Base-by-base conservation (phyloP, 139 green algal genomes). In the Chlamydomonas applanata region DNA sequence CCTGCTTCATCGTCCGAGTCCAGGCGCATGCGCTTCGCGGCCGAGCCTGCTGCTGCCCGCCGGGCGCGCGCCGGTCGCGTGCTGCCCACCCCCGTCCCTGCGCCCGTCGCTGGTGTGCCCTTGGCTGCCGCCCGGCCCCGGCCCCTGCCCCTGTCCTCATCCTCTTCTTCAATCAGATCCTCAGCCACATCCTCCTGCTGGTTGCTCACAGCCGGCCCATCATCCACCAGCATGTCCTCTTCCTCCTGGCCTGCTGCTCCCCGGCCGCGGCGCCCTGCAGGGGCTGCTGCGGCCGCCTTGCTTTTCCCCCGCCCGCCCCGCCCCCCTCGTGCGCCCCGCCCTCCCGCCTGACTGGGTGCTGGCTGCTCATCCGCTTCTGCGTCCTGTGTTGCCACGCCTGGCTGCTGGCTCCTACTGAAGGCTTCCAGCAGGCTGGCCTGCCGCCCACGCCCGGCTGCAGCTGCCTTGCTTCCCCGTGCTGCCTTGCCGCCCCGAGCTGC, bases 1-100 rank as follows among this genome's bases (percentile, higher is more conserved):
- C 65, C 65, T 33, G 65, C 65, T 59, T 72, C 65, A 20, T 72
- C 65, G n/a, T 72, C 65, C 9, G 65, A 72, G 16, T 36, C 33
- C 20, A 57, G 14, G 11, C 25, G 32, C 34, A 54, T 60, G 65
- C 65, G 35, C 36, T 72, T 72, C 7, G 35, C n/a, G 9, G 34
- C 65, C 4, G 34, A 29, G 3, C 13, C 36, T 35, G 65, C 30
- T 40, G 62, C 65, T 45, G 61, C 61, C 13, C 19, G 61, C 5
- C n/a, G 29, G 4, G 61, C 61, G 5, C 25, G 29, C 25, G 30
- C 19, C 9, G 5, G n/a, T 4, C 61, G 61, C 19, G 29, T 69
- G 61, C 61, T 69, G 61, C 14, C n/a, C 29, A 24, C 61, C 14
- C n/a, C 61, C 29, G 30, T 32, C 5, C 61, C 32, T 32, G 30